Conservation (phyloP, 306 rosid species). For the Ammopiptanthus mongolicus region DNA sequence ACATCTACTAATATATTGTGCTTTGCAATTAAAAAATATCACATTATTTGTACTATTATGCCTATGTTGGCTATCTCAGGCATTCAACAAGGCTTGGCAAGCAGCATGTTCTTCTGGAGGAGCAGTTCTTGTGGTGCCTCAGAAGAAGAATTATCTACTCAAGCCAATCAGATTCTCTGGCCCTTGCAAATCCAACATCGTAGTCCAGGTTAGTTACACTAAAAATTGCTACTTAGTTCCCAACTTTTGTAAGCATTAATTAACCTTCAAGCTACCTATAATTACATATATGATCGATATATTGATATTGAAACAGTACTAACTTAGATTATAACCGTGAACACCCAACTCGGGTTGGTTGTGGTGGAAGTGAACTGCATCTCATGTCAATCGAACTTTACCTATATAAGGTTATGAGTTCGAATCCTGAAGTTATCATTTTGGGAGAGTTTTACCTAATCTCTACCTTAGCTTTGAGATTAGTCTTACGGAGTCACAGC, state of each 20-base stretch:
- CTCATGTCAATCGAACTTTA: no score
- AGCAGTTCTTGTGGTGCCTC: slow-evolving; percentile 32
- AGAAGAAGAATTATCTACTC: slow-evolving; percentile 45
- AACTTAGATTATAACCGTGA: not conserved
- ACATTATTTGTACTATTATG: not conserved
- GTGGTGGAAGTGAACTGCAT: no score
- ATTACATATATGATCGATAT: no score
- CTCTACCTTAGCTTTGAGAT: no score
- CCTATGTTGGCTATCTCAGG: slow-evolving; percentile 29
- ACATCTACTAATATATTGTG: not conserved
- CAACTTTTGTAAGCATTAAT: not conserved
- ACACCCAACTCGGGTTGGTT: no score
- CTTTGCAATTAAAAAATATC: not conserved
- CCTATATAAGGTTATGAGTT: no score
- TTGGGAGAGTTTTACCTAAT: no score
- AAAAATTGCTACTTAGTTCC: not conserved
- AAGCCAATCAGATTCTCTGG: slow-evolving; percentile 54
- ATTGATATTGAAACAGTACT: no score
- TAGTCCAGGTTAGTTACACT: slow-evolving; percentile 34
- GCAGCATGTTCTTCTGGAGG: slow-evolving; percentile 42
- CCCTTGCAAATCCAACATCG: slow-evolving; percentile 55
- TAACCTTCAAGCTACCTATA: not conserved
- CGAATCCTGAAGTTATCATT: no score
- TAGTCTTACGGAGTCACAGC: no score
- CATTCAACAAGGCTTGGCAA: slow-evolving; percentile 63